phyloP scores from a whole-genome alignment of 2,329 filamentous ascomycete genomes.

The Colletotrichum ledebouriae region DNA sequence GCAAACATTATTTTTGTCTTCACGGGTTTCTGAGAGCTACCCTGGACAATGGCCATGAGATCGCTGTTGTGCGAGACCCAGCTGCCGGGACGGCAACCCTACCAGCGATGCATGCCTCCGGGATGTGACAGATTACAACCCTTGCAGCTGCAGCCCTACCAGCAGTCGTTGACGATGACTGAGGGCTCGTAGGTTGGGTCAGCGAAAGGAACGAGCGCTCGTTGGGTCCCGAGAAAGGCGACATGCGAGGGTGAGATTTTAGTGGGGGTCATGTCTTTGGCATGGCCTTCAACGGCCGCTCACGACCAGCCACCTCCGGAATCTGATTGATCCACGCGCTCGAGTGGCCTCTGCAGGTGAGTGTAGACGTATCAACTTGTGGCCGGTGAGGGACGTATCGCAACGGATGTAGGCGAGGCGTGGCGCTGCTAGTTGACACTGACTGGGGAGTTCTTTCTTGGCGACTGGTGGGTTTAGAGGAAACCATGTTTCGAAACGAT shows the following conservation, averaged over 20 bases:
- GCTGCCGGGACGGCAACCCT: constrained; percentile 11
- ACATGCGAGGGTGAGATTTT: constrained; percentile 37
- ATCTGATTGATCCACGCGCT: constrained; percentile 17
- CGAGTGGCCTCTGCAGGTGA: constrained; percentile 6
- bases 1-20: constrained; percentile 39
- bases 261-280: constrained; percentile 24
- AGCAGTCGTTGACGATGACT: neutral
- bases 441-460: neutral
- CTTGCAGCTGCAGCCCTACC: constrained; percentile 35
- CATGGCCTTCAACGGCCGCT: constrained; percentile 24
- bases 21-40: neutral
- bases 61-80: constrained; percentile 23
- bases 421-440: constrained; percentile 34
- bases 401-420: constrained; percentile 13
- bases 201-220: neutral
- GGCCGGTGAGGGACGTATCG: constrained; percentile 17
- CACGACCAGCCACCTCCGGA: constrained; percentile 1
- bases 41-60: constrained; percentile 28
- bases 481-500: neutral
- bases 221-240: constrained; percentile 25
- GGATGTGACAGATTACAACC: constrained; percentile 14
- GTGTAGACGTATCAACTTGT: neutral
- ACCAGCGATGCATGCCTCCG: constrained; percentile 16
- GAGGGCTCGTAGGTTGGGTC: constrained; percentile 13
- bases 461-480: neutral